phyloP scores from a whole-genome alignment of 257 asterid species.

The Salvia miltiorrhiza region DNA sequence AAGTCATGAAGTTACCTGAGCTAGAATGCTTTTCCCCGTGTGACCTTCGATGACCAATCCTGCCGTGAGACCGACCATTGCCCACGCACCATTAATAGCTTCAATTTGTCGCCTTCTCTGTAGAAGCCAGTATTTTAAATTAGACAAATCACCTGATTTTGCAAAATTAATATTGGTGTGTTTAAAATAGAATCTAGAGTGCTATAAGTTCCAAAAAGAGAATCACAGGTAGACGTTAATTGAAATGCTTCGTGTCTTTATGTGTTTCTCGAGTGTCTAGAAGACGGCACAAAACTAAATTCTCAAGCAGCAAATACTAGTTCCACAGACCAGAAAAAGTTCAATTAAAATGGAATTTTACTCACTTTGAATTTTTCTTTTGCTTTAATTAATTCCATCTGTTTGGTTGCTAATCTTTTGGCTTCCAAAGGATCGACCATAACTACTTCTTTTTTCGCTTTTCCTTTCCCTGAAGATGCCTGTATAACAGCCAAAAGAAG shows the following conservation, averaged over 20 bases:
- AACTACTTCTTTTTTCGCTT: slow-evolving; percentile 46
- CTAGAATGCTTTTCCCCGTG: slow-evolving; percentile 64
- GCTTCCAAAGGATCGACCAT: slow-evolving; percentile 99
- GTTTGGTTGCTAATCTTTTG: slow-evolving; percentile 85
- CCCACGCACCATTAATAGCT: slow-evolving; percentile 97
- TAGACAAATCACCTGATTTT: neutral
- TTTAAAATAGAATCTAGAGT: no score
- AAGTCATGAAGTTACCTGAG: slow-evolving; percentile 49
- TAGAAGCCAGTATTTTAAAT: neutral
- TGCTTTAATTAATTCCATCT: slow-evolving; percentile 78
- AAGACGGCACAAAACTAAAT: neutral
- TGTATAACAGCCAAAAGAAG: slow-evolving; percentile 21
- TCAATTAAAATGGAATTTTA: slow-evolving; percentile 4
- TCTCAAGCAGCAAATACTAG: neutral
- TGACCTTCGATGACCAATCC: slow-evolving; percentile 83
- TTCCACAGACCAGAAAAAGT: no score
- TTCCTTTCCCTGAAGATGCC: slow-evolving; percentile 49
- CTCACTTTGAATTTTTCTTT: slow-evolving; percentile 66
- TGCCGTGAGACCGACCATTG: slow-evolving; percentile 92
- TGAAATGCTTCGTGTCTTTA: neutral
- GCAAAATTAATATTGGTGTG: neutral
- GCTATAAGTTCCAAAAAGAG: neutral
- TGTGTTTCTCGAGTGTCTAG: neutral
- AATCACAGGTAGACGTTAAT: neutral
- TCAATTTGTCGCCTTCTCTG: slow-evolving; percentile 69